Evolutionary conservation across 2,329 filamentous ascomycete species (phyloP), one percentile per base, ranked within the genome.

Genomic region (Trichophyton schoenleinii): DNA sequence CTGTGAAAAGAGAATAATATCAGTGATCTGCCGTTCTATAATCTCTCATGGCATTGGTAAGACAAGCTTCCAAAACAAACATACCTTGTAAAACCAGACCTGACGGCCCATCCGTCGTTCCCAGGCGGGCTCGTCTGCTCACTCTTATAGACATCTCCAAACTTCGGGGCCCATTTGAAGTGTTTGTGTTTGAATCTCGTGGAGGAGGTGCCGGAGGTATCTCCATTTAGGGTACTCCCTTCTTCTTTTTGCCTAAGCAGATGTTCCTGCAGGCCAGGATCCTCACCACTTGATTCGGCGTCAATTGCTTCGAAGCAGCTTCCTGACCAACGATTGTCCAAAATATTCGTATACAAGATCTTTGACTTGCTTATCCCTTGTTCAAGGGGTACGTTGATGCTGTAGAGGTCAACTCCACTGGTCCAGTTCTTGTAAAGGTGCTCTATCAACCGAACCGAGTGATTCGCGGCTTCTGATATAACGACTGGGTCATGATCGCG

Each of bases 141-240:
- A 66, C 88, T 91, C 70, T 87, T 83, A 73, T 90, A 90, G 1
- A 97, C 90, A 73, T 95, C 91, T 38, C 83, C 80, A 74, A 97
- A 94, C 65, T 83, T 84, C 1, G 92, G 94, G 57, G 88, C 85
- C 94, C 94, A 97, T 75, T 92, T 95, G 79, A 96, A 97, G 74
- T 95, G 88, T 72, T 88, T 89, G 73, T 95, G 89, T 61, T 79
- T 81, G 71, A 90, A 86, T 34, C 80, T 76, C 46, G 75, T 44
- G 67, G 71, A 68, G 66, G 68, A 59, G 53, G 65, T 53, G 63
- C 66, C 28, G 48, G 70, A 64, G 59, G 65, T 58, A 61, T 67
- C 68, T 25, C 66, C 66, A 11, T 66, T 68, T 63, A 66, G 62
- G 55, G 68, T 68, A 57, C 72, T 59, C 63, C 74, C 72, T 22